phyloP scores from a whole-genome alignment of 306 rosid species.

The Ormosia semicastrata region DNA sequence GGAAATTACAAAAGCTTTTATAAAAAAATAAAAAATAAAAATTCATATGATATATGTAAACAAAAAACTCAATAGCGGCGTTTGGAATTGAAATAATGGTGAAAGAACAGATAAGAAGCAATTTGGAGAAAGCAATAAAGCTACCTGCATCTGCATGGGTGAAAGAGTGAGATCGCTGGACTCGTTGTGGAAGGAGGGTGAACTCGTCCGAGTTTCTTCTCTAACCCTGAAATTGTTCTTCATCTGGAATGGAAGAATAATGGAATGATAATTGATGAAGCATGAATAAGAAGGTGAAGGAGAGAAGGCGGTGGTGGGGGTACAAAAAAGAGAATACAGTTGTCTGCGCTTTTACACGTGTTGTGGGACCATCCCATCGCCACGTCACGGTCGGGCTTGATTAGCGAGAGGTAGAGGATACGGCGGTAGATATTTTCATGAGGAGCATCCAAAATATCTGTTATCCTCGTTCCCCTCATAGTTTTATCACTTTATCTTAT shows the following conservation, averaged over 20 bases:
- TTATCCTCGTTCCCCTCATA: neutral
- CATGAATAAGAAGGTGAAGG: neutral
- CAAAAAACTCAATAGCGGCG: neutral
- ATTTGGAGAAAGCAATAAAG: constrained; percentile 12
- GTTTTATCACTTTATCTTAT: constrained; percentile 9
- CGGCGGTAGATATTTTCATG: constrained; percentile 50
- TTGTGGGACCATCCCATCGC: constrained; percentile 46
- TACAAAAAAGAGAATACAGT: constrained; percentile 48
- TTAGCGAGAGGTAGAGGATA: neutral
- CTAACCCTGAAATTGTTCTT: constrained; percentile 27
- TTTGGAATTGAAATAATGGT: neutral
- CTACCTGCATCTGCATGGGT: constrained; percentile 16
- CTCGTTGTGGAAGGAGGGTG: constrained; percentile 10
- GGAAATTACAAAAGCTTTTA: neutral
- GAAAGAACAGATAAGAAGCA: neutral
- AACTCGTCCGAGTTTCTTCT: constrained; percentile 24
- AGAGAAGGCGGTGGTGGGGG: constrained; percentile 36
- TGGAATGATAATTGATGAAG: neutral
- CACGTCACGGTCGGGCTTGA: constrained; percentile 50
- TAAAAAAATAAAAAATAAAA: neutral
- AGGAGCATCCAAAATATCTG: constrained; percentile 58
- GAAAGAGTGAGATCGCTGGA: neutral
- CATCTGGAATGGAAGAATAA: neutral
- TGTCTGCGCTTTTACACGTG: constrained; percentile 86
- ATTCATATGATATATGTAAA: neutral